These are phyloP conservation scores for Boechera retrofracta DNA, from an alignment of 345 rosid genomes.

Conservation along the genomic window DNA sequence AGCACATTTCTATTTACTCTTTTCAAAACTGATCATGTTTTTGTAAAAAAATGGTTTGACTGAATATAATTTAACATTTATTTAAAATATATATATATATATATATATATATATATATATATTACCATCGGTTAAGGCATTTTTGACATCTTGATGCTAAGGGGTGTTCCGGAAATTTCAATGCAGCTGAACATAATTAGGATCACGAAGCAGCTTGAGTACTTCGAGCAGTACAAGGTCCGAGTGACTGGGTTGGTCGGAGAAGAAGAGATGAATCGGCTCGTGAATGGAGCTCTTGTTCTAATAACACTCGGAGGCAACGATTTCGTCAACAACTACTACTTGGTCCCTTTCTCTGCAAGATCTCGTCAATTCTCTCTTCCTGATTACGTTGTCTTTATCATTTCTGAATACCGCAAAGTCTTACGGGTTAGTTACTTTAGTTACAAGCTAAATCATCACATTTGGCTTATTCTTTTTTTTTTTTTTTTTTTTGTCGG, in stretches of 20 bases:
- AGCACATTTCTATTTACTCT: too few relatives aligned
- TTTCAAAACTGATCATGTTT: too few relatives aligned
- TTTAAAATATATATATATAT: too few relatives aligned
- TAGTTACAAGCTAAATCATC: not conserved
- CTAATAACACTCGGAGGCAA: conserved; percentile 85
- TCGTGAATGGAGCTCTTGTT: conserved; percentile 64
- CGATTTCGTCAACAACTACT: conserved; percentile 91
- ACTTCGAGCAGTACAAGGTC: conserved; percentile 71
- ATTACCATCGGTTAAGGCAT: not conserved
- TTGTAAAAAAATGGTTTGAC: too few relatives aligned
- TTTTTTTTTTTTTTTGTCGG: too few relatives aligned
- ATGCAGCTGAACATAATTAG: conserved; percentile 74
- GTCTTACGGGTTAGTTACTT: conserved; percentile 50
- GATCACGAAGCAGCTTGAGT: conserved; percentile 63
- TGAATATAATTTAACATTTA: too few relatives aligned
- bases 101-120: too few relatives aligned
- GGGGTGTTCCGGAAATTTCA: not conserved
- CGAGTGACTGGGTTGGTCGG: conserved; percentile 65
- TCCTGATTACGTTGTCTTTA: conserved; percentile 66
- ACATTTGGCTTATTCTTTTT: too few relatives aligned
- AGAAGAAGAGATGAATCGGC: conserved; percentile 48
- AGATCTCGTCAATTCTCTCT: conserved; percentile 79
- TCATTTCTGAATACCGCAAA: conserved; percentile 83
- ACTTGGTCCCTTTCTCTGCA: conserved; percentile 80
- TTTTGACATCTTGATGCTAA: not conserved